Conservation (phyloP, 768 basidiomycete genomes). For the Pulveroboletus frians region DNA sequence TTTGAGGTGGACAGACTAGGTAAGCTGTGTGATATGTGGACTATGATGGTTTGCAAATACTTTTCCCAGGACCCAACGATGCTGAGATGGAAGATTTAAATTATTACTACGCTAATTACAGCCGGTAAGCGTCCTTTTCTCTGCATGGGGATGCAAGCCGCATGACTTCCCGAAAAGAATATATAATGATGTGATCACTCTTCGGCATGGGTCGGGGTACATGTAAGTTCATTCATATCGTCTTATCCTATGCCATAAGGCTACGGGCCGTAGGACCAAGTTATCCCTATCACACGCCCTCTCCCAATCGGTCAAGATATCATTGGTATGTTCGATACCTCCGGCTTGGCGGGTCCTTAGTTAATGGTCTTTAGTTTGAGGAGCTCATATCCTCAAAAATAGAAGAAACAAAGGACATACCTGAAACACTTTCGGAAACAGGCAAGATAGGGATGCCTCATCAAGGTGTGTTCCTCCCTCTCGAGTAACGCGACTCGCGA, state of each 20-base stretch:
- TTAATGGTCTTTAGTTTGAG: slow-evolving; percentile 61
- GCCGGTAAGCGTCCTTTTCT: slow-evolving; percentile 51
- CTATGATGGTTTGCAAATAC: slow-evolving; percentile 1
- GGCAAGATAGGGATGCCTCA: slow-evolving; percentile 91
- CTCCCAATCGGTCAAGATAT: slow-evolving; percentile 96
- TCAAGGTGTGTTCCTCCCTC: slow-evolving; percentile 46
- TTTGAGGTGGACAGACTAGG: slow-evolving; percentile 88
- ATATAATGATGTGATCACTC: slow-evolving; percentile 95
- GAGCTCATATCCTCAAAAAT: slow-evolving; percentile 89
- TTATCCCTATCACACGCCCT: slow-evolving; percentile 91
- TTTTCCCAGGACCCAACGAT: slow-evolving; percentile 66
- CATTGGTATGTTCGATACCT: slow-evolving; percentile 49
- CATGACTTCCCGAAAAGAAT: slow-evolving; percentile 45
- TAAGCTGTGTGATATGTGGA: slow-evolving; percentile 30
- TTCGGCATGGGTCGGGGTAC: slow-evolving; percentile 90
- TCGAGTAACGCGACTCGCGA: slow-evolving; percentile 8
- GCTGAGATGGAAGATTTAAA: slow-evolving; percentile 97
- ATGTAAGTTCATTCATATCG: slow-evolving; percentile 55
- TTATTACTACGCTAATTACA: slow-evolving; percentile 96
- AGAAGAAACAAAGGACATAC: slow-evolving; percentile 94
- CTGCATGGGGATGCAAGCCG: slow-evolving; percentile 1
- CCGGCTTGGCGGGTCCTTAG: neutral
- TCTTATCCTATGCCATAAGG: slow-evolving; percentile 7
- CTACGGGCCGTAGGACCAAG: slow-evolving; percentile 70
- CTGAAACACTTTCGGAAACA: slow-evolving; percentile 87